phyloP scores from a whole-genome alignment of 2,329 filamentous ascomycete species.

The Phyllosticta citrichinensis region DNA sequence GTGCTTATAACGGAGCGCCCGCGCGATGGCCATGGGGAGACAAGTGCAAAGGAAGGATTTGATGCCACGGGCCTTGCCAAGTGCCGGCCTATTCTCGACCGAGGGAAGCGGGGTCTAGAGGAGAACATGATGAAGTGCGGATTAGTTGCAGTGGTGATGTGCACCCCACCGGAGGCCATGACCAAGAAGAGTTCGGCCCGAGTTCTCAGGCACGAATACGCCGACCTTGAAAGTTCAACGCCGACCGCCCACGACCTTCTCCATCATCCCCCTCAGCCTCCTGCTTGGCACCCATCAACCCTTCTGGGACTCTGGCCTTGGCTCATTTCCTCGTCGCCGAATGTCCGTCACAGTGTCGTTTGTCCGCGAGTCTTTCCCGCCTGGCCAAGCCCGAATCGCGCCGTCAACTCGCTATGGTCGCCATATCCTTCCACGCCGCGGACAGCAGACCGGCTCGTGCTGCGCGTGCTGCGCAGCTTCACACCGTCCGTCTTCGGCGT shows the following conservation, averaged over 20 bases:
- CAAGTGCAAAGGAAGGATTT: neutral
- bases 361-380: neutral
- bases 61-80: neutral
- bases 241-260: neutral
- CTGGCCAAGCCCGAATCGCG: neutral
- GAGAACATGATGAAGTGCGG: neutral
- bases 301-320: neutral
- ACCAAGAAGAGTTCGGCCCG: neutral
- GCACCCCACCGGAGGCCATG: neutral
- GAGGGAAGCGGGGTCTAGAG: neutral
- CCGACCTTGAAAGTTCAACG: neutral
- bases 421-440: neutral
- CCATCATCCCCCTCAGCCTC: neutral
- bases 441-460: neutral
- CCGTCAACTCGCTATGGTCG: neutral
- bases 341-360: neutral
- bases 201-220: neutral
- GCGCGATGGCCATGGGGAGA: neutral
- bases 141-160: neutral
- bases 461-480: neutral
- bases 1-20: constrained; percentile 1
- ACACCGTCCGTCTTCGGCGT: neutral
- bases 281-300: neutral
- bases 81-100: neutral
- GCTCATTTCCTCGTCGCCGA: neutral